Evolutionary conservation across 768 basidiomycete genomes (phyloP).

Genomic region (Boletus subcaerulescens): DNA sequence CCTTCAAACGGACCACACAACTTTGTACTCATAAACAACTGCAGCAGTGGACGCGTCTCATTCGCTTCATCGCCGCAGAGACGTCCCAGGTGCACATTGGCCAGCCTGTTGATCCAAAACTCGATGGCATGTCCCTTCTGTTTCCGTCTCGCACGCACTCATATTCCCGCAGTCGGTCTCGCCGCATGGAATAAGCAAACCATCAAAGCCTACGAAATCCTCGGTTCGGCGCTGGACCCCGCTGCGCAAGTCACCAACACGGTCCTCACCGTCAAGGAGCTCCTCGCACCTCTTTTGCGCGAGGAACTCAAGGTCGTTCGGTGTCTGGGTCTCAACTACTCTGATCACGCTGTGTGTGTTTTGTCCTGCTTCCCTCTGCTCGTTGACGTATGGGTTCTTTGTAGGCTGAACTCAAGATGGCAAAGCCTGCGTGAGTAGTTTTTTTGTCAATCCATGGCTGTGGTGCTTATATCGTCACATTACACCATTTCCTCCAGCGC

Average conservation of each 20-base stretch:
- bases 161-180: slow-evolving; percentile 51
- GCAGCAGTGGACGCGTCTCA: slow-evolving; percentile 67
- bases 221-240: slow-evolving; percentile 67
- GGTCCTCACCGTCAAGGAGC: slow-evolving; percentile 65
- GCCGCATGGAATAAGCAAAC: slow-evolving; percentile 48
- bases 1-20: not conserved
- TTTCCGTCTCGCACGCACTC: not conserved
- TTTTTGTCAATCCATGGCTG: not conserved
- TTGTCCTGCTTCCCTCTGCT: not conserved
- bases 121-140: slow-evolving; percentile 51
- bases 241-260: slow-evolving; percentile 59
- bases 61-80: slow-evolving; percentile 78
- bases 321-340: slow-evolving; percentile 79
- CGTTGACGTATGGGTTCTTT: not conserved
- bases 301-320: slow-evolving; percentile 69
- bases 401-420: slow-evolving; percentile 67
- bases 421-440: slow-evolving; percentile 56
- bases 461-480: not conserved
- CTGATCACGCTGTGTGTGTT: slow-evolving; percentile 69
- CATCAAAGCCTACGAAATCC: slow-evolving; percentile 70
- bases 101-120: slow-evolving; percentile 62
- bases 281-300: slow-evolving; percentile 66
- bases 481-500: slow-evolving; percentile 37
- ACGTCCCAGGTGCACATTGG: slow-evolving; percentile 74
- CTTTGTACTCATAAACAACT: not conserved